Base-by-base conservation (phyloP, 2,329 filamentous ascomycete genomes). In the Arthrinium phaeospermum region DNA sequence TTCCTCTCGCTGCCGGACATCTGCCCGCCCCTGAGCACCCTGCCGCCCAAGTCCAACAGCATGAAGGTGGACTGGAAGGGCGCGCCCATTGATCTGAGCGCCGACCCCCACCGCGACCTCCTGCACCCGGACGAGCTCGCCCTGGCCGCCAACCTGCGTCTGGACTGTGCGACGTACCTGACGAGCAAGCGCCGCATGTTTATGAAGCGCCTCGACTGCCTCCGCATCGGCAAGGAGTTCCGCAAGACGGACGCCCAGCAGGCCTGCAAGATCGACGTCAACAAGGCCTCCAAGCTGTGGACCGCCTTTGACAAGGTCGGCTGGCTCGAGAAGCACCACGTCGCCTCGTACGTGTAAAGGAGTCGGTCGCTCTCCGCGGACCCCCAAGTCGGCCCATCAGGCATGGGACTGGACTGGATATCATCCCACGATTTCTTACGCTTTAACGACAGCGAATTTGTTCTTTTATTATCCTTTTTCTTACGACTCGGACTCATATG, bases 261-360 rank as follows among this genome's bases (percentile, higher is more conserved):
- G 81, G 94, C 94, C n/a, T 97, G 94, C 88, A 97, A 97, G 86
- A 98, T 98, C 75, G 96, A 98, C 78, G 96, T 98, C 81, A 98
- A 98, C 86, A 98, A 98, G 86, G 94, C 95, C 3, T 97, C 94
- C 76, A 96, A 96, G 82, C 87, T 98, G 67, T 98, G 94, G 93
- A 91, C 91, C 49, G 94, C 94, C 7, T 98, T 94, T 80, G 93
- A 98, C 69, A 92, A 91, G 77, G 93, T 96, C 49, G 93, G 93
- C 76, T 97, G 95, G 94, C 91, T 98, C 75, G 87, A 93, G 6
- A 80, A 84, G 22, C 75, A 80, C 4, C 87, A 85, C 84, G 82
- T 89, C 74, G 77, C 75, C 22, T 73, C 73, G 16, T 83, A 79
- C 73, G 45, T 83, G 30, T 83, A 77, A 80, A 57, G 8, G 19